Evolutionary conservation across 2,329 filamentous ascomycete genomes (phyloP).

Genomic region (Fusarium transvaalense): DNA sequence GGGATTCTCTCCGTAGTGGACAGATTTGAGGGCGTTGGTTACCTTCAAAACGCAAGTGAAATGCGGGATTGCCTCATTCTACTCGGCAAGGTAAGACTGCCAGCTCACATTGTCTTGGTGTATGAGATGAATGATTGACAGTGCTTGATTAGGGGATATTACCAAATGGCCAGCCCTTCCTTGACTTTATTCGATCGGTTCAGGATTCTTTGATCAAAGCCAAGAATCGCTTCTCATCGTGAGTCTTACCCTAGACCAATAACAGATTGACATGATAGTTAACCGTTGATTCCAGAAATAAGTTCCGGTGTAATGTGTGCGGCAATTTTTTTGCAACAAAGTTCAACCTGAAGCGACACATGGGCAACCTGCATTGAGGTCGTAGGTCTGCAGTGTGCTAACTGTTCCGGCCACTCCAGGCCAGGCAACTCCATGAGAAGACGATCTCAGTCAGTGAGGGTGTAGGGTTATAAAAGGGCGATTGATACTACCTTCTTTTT

Average conservation of each 20-base stretch:
- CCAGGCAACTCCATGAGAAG: too few relatives aligned
- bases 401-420: not conserved
- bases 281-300: fast-evolving
- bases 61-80: not conserved
- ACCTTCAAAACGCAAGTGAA: not conserved
- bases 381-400: too few relatives aligned
- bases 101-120: fast-evolving
- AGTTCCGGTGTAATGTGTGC: not conserved
- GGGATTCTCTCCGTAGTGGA: not conserved
- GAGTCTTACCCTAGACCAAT: not conserved
- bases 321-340: not conserved
- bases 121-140: fast-evolving
- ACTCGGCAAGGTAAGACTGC: not conserved
- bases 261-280: fast-evolving
- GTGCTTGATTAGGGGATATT: fast-evolving
- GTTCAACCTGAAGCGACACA: not conserved
- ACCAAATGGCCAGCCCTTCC: fast-evolving
- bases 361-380: too few relatives aligned
- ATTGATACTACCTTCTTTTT: too few relatives aligned
- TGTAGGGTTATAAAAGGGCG: too few relatives aligned
- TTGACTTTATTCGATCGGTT: not conserved
- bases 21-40: not conserved
- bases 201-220: not conserved
- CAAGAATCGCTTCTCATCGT: fast-evolving
- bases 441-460: too few relatives aligned